These are phyloP conservation scores for Saccharomyces hybrid DNA, from an alignment of 1,139 yeast genomes.

Conservation along the genomic window DNA sequence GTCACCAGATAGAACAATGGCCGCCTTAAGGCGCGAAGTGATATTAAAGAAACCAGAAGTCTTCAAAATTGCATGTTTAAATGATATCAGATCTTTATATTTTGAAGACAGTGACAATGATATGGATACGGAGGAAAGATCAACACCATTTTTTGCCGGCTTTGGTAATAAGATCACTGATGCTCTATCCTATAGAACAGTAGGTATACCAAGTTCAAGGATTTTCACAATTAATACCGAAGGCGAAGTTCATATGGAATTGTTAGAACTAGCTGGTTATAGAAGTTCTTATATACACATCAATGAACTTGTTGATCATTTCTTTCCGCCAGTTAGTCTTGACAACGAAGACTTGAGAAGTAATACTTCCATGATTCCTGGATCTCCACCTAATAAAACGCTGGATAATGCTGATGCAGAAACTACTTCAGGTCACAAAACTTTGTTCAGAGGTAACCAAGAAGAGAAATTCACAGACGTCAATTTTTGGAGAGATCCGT, in stretches of 20 bases:
- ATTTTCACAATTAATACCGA: slow-evolving; percentile 94
- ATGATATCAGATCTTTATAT: slow-evolving; percentile 71
- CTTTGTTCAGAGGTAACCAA: slow-evolving; percentile 35
- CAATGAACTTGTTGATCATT: slow-evolving; percentile 92
- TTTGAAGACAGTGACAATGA: slow-evolving; percentile 15
- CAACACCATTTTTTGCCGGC: slow-evolving; percentile 85
- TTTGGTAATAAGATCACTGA: slow-evolving; percentile 97
- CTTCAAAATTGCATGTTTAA: slow-evolving; percentile 93
- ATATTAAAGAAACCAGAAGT: slow-evolving; percentile 93
- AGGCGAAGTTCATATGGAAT: slow-evolving; percentile 96
- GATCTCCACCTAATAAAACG: slow-evolving; percentile 20
- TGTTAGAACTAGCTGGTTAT: slow-evolving; percentile 88
- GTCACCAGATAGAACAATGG: slow-evolving; percentile 95
- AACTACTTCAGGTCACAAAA: not conserved
- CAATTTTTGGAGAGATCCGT: slow-evolving; percentile 85
- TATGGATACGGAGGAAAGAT: slow-evolving; percentile 17
- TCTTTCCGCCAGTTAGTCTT: slow-evolving; percentile 78
- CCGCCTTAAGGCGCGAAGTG: slow-evolving; percentile 86
- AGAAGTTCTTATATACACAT: slow-evolving; percentile 81
- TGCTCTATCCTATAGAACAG: slow-evolving; percentile 90
- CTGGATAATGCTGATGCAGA: not conserved
- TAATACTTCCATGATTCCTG: slow-evolving; percentile 24
- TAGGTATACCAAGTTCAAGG: slow-evolving; percentile 87
- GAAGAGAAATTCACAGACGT: slow-evolving; percentile 77
- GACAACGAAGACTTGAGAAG: slow-evolving; percentile 28